Percentiles rank a stretch among this genome's conserved stretches.
Conservation (phyloP, 2,329 filamentous ascomycete genomes). For the Aspergillus sp. region DNA sequence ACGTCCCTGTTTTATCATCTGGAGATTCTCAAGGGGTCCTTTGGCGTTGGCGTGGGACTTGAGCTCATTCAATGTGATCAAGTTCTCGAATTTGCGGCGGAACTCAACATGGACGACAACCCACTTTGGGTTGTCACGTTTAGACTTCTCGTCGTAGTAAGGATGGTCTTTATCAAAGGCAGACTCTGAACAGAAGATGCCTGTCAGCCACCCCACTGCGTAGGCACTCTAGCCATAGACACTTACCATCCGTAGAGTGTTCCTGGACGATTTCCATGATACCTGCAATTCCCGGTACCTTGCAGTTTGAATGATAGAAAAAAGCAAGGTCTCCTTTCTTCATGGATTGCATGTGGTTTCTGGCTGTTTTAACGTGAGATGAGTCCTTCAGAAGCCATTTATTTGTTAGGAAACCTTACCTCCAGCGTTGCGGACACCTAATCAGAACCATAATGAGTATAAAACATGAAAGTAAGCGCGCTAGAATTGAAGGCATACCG, state of each 20-base stretch:
- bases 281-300: slow-evolving; percentile 83
- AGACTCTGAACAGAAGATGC: slow-evolving; percentile 54
- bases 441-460: slow-evolving; percentile 12
- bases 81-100: slow-evolving; percentile 75
- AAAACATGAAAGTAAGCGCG: not conserved
- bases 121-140: slow-evolving; percentile 75
- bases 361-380: slow-evolving; percentile 55
- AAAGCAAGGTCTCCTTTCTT: slow-evolving; percentile 89
- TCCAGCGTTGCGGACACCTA: slow-evolving; percentile 51
- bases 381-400: not conserved
- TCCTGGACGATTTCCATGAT: slow-evolving; percentile 88
- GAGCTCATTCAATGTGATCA: slow-evolving; percentile 73
- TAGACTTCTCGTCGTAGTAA: slow-evolving; percentile 83
- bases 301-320: slow-evolving; percentile 96
- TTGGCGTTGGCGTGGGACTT: slow-evolving; percentile 65
- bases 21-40: slow-evolving; percentile 70
- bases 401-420: slow-evolving; percentile 37
- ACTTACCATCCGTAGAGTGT: slow-evolving; percentile 75
- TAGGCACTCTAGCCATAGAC: not conserved
- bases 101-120: slow-evolving; percentile 88
- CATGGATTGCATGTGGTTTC: slow-evolving; percentile 92
- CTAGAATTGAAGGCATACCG: slow-evolving; percentile 59
- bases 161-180: slow-evolving; percentile 73
- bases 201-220: slow-evolving; percentile 10
- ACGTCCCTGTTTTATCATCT: slow-evolving; percentile 79